Conservation (phyloP, 139 green algal species). For the Nannochloris sp. region DNA sequence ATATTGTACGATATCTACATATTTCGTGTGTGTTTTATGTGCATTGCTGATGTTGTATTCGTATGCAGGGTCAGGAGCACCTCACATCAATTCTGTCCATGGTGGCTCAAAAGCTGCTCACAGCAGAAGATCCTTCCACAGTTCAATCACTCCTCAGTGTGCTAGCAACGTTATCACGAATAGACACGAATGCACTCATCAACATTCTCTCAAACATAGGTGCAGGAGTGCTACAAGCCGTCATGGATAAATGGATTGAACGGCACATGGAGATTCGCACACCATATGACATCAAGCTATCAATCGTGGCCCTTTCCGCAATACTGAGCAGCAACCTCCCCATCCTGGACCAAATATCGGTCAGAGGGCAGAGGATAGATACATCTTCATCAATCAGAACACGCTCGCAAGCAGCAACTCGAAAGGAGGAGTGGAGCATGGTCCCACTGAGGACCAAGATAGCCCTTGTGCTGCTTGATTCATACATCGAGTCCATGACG, state of each 20-base stretch:
- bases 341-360: conserved; percentile 23
- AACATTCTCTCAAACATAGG: conserved; percentile 31
- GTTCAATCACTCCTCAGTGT: conserved; percentile 42
- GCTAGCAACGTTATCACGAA: conserved; percentile 32
- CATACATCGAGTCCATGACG: conserved; percentile 24
- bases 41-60: background rate
- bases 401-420: conserved; percentile 16
- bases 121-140: conserved; percentile 24
- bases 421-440: conserved; percentile 36
- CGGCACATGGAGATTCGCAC: conserved; percentile 44
- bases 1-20: conserved; percentile 1
- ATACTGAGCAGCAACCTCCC: conserved; percentile 33
- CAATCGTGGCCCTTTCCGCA: conserved; percentile 36
- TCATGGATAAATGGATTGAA: conserved; percentile 46
- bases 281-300: conserved; percentile 51
- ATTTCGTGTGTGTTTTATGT: conserved; percentile 13
- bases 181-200: conserved; percentile 27
- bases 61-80: background rate
- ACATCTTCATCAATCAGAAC: conserved; percentile 37
- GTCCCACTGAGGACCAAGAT: conserved; percentile 40
- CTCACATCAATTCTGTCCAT: conserved; percentile 32
- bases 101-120: conserved; percentile 30
- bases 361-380: conserved; percentile 43
- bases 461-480: conserved; percentile 36
- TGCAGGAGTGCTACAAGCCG: conserved; percentile 8